These are phyloP conservation scores for Fusarium sp. DNA, from an alignment of 2,329 filamentous ascomycete species.

Conservation along the genomic window DNA sequence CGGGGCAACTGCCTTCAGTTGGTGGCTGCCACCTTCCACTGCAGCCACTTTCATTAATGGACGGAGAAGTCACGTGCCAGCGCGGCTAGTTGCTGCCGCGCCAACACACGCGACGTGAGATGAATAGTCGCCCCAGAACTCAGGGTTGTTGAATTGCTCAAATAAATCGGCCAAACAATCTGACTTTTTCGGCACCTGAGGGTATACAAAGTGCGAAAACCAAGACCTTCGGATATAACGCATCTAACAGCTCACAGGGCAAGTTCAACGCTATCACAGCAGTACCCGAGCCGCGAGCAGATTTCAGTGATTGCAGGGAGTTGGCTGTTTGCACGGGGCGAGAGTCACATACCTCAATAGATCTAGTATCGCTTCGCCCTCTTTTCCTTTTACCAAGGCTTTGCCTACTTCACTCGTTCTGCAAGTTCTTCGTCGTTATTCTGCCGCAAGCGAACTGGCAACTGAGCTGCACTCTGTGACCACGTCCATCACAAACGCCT, in stretches of 20 bases:
- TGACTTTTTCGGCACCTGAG: neutral
- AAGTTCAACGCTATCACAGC: neutral
- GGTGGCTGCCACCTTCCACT: neutral
- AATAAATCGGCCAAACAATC: neutral
- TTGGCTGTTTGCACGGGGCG: neutral
- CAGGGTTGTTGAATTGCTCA: neutral
- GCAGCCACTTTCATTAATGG: neutral
- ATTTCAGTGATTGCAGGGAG: neutral
- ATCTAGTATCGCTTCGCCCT: neutral
- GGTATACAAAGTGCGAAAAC: neutral
- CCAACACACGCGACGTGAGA: neutral
- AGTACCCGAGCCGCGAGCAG: neutral
- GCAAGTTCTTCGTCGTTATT: neutral
- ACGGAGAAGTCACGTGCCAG: neutral
- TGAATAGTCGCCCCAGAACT: neutral
- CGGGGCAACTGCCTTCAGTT: neutral
- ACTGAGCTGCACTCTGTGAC: neutral
- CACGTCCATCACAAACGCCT: neutral
- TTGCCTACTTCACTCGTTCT: neutral
- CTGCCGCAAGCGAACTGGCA: neutral
- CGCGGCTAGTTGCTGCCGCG: neutral
- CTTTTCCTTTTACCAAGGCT: neutral
- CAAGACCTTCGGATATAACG: neutral
- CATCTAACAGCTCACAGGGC: neutral
- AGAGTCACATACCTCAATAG: neutral